phyloP scores from a whole-genome alignment of 2,329 filamentous ascomycete species.

The Diaporthe batatas region DNA sequence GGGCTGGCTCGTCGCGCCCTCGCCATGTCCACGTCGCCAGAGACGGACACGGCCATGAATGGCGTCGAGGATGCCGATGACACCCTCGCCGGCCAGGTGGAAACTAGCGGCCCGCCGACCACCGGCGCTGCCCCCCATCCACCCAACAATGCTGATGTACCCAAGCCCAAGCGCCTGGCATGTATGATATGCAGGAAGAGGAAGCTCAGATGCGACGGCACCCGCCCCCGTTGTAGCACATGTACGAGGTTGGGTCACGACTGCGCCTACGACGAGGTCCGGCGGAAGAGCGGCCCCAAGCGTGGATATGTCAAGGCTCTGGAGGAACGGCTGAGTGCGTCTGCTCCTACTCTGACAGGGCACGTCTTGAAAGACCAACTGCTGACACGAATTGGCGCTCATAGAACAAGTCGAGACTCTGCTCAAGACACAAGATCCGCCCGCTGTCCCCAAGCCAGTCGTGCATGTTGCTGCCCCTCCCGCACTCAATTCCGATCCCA shows the following conservation, averaged over 20 bases:
- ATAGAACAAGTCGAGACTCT: conserved; percentile 93
- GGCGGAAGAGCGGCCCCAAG: conserved; percentile 95
- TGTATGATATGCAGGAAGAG: conserved; percentile 94
- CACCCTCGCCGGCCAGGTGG: conserved; percentile 37
- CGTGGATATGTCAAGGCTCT: conserved; percentile 94
- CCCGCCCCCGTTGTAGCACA: conserved; percentile 87
- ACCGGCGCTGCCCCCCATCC: conserved; percentile 52
- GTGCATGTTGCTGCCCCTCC: conserved; percentile 48
- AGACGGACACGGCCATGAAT: conserved; percentile 52
- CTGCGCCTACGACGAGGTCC: conserved; percentile 91
- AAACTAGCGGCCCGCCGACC: conserved; percentile 50
- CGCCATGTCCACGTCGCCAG: conserved; percentile 55
- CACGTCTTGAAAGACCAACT: neutral
- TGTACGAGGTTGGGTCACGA: conserved; percentile 88
- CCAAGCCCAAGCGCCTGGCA: conserved; percentile 91
- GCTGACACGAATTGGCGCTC: conserved; percentile 40
- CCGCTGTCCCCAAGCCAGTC: conserved; percentile 36
- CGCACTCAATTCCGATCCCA: conserved; percentile 41
- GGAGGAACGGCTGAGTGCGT: conserved; percentile 89
- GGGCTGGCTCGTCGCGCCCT: conserved; percentile 30
- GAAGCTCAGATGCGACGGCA: conserved; percentile 91
- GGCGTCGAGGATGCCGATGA: conserved; percentile 40
- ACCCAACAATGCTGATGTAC: conserved; percentile 67
- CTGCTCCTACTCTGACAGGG: neutral
- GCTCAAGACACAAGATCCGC: conserved; percentile 81